phyloP scores from a whole-genome alignment of 306 rosid genomes.

The Cucurbita pepo region DNA sequence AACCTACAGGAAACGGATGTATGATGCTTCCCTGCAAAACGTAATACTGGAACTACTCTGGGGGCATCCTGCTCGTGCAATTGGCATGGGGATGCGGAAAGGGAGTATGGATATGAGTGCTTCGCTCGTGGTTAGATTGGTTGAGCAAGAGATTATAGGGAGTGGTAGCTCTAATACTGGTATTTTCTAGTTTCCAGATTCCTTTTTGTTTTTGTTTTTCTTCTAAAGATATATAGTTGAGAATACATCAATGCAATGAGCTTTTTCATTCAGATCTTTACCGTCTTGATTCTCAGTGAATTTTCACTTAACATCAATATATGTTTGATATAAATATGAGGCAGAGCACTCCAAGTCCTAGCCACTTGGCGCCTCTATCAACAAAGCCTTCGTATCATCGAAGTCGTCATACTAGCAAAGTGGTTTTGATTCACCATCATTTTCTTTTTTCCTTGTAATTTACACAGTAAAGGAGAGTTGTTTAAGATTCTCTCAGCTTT shows the following conservation, averaged over 20 bases:
- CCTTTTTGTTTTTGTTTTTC: neutral
- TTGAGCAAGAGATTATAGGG: slow-evolving; percentile 20
- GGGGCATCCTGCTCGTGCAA: neutral
- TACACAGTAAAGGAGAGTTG: neutral
- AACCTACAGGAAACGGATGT: slow-evolving; percentile 6
- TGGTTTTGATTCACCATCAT: neutral
- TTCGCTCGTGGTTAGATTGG: slow-evolving; percentile 13
- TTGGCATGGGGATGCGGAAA: neutral
- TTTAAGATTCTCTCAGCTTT: neutral
- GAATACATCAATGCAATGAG: slow-evolving; percentile 14
- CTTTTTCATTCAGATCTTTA: slow-evolving; percentile 1
- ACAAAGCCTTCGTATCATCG: slow-evolving; percentile 2
- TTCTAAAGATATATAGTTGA: slow-evolving; percentile 9
- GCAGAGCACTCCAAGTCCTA: neutral
- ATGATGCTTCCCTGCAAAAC: neutral
- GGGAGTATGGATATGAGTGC: slow-evolving; percentile 20
- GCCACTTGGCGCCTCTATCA: neutral
- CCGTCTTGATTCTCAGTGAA: neutral
- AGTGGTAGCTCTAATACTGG: slow-evolving; percentile 15
- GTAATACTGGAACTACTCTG: neutral
- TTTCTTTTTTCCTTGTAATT: neutral
- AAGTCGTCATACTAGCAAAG: neutral
- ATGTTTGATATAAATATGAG: slow-evolving; percentile 7
- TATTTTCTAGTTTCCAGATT: slow-evolving; percentile 8
- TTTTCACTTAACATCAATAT: slow-evolving; percentile 10